Evolutionary conservation across 108 stramenopile genomes (phyloP).

Genomic region (Skeletonema tropicum): DNA sequence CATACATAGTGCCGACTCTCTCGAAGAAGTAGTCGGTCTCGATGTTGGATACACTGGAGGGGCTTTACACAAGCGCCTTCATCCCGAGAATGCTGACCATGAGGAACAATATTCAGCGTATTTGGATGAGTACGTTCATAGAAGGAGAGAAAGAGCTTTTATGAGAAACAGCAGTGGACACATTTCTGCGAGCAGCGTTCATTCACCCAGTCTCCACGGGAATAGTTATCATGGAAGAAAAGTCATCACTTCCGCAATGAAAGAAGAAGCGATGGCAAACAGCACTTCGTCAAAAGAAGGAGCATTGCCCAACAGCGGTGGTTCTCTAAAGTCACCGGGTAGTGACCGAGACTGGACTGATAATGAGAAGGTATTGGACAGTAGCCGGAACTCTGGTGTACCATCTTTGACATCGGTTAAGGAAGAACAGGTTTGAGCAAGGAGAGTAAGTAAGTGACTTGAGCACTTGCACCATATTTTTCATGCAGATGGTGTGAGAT

Average conservation of each 20-base stretch:
- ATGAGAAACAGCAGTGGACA: constrained; percentile 8
- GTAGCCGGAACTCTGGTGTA: background rate
- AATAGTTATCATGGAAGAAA: background rate
- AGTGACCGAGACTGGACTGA: background rate
- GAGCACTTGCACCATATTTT: background rate
- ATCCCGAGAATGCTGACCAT: constrained; percentile 27
- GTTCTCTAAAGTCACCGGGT: background rate
- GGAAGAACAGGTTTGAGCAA: background rate
- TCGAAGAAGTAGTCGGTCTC: constrained; percentile 78
- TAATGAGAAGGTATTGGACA: background rate
- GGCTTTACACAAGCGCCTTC: constrained; percentile 11
- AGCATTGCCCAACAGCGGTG: background rate
- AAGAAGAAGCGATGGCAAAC: background rate
- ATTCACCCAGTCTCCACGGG: background rate
- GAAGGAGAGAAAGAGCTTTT: constrained; percentile 16
- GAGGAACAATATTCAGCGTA: constrained; percentile 6
- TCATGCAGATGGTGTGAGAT: background rate
- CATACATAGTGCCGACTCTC: constrained; percentile 59
- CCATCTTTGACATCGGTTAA: background rate
- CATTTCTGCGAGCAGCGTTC: background rate
- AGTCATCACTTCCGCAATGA: background rate
- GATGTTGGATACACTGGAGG: constrained; percentile 70
- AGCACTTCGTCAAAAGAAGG: no score
- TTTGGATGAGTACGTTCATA: constrained; percentile 40
- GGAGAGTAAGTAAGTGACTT: background rate